Evolutionary conservation across 108 stramenopile species (phyloP), one percentile per base, ranked within the genome.

Genomic region (Licmophora abbreviata): DNA sequence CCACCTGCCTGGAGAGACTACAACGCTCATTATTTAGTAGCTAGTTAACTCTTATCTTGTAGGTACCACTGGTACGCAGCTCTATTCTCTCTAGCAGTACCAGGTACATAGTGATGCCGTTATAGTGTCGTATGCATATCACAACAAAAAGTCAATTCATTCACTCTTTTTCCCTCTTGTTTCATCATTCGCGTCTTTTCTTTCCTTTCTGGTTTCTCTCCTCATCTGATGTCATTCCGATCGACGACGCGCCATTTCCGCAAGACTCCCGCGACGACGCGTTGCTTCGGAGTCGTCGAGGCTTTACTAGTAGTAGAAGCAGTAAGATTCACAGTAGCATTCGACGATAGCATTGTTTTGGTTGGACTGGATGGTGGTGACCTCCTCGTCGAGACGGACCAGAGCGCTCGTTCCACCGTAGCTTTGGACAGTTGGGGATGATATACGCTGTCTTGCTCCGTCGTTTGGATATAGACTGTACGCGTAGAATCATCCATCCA

Each of bases 241-340:
- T 50, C 48, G 11, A 50, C 21, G 1, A 62, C 54, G 33, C 56
- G 61, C 66, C 66, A 67, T 28, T 54, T 41, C 2, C 66, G 61
- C 45, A 67, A 49, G n/a, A 61, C 66, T 0, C 60, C 66, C 10
- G 60, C 48, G 29, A 67, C 56, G 18, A 67, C 66, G 27, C 66
- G 59, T 56, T 60, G 2, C 4, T 31, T 29, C 30, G 30, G 1
- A 18, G 30, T 27, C 4, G 15, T 18, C n/a, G n/a, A n/a, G n/a
- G n/a, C n/a, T n/a, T n/a, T n/a, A n/a, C n/a, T n/a, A n/a, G 31
- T 2, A 2, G 4, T 32, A 21, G 18, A 11, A 23, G 8, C 7
- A 15, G 8, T 8, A 44, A 17, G 7, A 44, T 44, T 18, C 12
- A 17, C n/a, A 15, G 9, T 40, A 5, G 38, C 15, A 40, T 2